A percentile compares a stretch with the other conserved stretches of the same genome.
Evolutionary conservation across 345 rosid genomes (phyloP).

Genomic region (Adansonia digitata): DNA sequence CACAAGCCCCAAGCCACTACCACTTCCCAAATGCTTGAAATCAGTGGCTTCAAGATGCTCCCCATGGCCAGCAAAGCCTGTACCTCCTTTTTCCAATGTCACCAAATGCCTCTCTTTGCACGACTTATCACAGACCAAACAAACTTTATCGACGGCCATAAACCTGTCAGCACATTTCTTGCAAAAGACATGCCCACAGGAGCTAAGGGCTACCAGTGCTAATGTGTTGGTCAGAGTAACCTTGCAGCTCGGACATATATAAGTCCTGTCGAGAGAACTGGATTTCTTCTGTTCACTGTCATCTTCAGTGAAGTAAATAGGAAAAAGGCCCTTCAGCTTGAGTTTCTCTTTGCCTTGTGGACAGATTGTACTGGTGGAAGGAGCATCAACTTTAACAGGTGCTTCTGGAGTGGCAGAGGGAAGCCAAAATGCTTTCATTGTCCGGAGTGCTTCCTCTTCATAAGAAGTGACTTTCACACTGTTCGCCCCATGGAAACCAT

Average conservation of each 20-base stretch:
- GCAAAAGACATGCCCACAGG: constrained; percentile 98
- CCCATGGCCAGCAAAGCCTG: constrained; percentile 84
- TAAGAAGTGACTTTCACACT: constrained; percentile 83
- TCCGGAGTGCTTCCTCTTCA: constrained; percentile 89
- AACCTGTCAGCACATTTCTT: constrained; percentile 86
- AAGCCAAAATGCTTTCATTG: constrained; percentile 97
- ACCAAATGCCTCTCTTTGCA: constrained; percentile 79
- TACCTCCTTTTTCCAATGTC: constrained; percentile 76
- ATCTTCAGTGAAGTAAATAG: constrained; percentile 64
- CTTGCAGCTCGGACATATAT: constrained; percentile 92
- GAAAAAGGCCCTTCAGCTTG: constrained; percentile 76
- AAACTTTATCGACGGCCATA: constrained; percentile 66
- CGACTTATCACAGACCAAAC: constrained; percentile 66
- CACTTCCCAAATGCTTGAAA: constrained; percentile 96
- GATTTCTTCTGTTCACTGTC: constrained; percentile 44
- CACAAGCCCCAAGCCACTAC: constrained; percentile 84
- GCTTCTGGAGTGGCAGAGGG: constrained; percentile 96
- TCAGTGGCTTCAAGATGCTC: constrained; percentile 80
- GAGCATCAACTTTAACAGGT: constrained; percentile 63
- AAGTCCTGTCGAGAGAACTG: constrained; percentile 50
- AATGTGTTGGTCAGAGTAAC: constrained; percentile 83
- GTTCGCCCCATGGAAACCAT: constrained; percentile 90
- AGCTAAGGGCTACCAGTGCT: constrained; percentile 65
- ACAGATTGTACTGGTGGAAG: constrained; percentile 59
- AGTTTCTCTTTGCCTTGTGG: constrained; percentile 90